These are phyloP conservation scores for Carnegiea gigantea DNA, from an alignment of 179 eudicot species.

Conservation along the genomic window DNA sequence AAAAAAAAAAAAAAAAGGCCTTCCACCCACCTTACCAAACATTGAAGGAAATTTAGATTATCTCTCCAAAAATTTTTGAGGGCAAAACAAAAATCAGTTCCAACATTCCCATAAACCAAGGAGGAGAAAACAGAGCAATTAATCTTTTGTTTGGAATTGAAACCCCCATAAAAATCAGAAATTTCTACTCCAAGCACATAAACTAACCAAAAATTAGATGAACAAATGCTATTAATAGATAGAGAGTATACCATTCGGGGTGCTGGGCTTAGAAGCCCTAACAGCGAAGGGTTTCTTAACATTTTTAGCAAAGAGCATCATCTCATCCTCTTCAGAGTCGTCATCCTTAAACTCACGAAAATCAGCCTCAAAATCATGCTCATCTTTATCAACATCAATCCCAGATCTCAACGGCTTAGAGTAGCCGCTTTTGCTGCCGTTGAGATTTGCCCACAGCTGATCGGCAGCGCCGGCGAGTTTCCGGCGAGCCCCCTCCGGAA, in stretches of 20 bases:
- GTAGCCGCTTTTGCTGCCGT: slow-evolving; percentile 23
- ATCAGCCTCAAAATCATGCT: slow-evolving; percentile 68
- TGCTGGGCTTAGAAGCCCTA: neutral
- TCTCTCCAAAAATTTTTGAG: neutral
- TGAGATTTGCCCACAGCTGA: slow-evolving; percentile 47
- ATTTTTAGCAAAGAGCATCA: neutral
- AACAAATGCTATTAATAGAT: neutral
- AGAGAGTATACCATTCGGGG: slow-evolving; percentile 20
- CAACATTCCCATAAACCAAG: neutral
- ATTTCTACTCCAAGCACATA: neutral
- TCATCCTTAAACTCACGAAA: slow-evolving; percentile 54
- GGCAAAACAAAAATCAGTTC: neutral
- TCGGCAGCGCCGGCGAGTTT: slow-evolving; percentile 40
- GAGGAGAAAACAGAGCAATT: neutral
- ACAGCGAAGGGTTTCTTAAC: slow-evolving; percentile 32
- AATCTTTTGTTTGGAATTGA: neutral
- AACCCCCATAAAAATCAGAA: neutral
- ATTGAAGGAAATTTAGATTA: neutral
- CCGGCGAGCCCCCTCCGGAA: slow-evolving; percentile 31
- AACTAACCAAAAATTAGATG: neutral
- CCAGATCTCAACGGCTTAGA: slow-evolving; percentile 57
- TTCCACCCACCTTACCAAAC: slow-evolving; percentile 24
- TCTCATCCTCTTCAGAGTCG: slow-evolving; percentile 25
- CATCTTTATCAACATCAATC: slow-evolving; percentile 38
- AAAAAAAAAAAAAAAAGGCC: neutral